phyloP scores from a whole-genome alignment of 441 rosid genomes.

The Syzygium malaccense region DNA sequence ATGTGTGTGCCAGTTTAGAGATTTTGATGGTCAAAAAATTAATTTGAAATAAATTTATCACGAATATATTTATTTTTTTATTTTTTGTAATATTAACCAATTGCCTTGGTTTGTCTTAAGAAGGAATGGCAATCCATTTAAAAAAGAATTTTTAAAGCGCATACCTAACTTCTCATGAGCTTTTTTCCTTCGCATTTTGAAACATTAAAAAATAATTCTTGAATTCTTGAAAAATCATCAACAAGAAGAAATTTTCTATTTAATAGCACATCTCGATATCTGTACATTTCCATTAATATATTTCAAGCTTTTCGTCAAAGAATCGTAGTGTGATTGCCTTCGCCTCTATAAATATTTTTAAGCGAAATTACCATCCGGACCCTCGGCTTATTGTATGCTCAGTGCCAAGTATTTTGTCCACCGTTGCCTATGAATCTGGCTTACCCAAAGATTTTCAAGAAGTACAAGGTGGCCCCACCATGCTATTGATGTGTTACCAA shows the following conservation, averaged over 20 bases:
- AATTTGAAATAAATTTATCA: too few species aligned
- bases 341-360: not conserved
- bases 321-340: not conserved
- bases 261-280: not conserved
- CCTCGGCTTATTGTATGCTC: not conserved
- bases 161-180: too few species aligned
- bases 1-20: too few species aligned
- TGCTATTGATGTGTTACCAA: not conserved
- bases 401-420: not conserved
- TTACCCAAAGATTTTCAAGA: not conserved
- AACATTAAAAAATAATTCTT: not conserved
- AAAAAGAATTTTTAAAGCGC: not conserved
- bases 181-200: not conserved
- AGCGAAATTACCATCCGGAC: not conserved
- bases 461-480: not conserved
- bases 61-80: rapidly evolving
- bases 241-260: not conserved
- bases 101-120: not conserved
- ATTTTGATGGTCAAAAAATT: too few species aligned
- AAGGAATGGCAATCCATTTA: not conserved
- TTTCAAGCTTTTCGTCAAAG: not conserved
- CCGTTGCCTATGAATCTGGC: not conserved
- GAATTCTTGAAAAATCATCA: not conserved
- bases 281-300: not conserved
- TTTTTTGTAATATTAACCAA: too few species aligned